These are phyloP conservation scores for Didymella exigua DNA, from an alignment of 2,329 filamentous ascomycete species.

Conservation along the genomic window DNA sequence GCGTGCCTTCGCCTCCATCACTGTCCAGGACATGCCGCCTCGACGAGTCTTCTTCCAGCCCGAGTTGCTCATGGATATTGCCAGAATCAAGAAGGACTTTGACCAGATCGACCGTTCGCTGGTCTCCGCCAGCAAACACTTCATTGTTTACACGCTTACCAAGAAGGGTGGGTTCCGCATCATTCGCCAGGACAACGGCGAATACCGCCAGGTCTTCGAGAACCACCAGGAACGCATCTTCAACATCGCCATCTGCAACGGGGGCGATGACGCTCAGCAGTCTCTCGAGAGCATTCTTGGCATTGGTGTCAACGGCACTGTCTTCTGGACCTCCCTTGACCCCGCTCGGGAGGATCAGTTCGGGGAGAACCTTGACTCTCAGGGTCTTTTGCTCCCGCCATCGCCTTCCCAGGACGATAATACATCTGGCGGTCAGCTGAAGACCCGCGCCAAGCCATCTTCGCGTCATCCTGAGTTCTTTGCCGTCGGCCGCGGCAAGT, in stretches of 20 bases:
- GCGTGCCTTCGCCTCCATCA: constrained; percentile 93
- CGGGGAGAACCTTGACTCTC: constrained; percentile 81
- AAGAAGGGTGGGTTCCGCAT: constrained; percentile 92
- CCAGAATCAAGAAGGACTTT: constrained; percentile 94
- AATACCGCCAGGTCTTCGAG: constrained; percentile 89
- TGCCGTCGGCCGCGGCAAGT: constrained; percentile 92
- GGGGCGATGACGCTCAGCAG: constrained; percentile 56
- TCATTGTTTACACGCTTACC: constrained; percentile 92
- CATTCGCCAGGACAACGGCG: constrained; percentile 91
- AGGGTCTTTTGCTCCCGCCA: constrained; percentile 88
- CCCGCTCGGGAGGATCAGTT: constrained; percentile 57
- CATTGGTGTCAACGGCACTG: constrained; percentile 90
- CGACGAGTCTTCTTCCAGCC: constrained; percentile 70
- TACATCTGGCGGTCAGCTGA: constrained; percentile 86
- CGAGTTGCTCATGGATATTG: constrained; percentile 87
- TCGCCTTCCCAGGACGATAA: constrained; percentile 86
- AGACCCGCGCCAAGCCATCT: constrained; percentile 91
- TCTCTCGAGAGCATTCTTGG: constrained; percentile 77
- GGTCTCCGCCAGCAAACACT: constrained; percentile 84
- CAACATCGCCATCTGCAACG: constrained; percentile 82
- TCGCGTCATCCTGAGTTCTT: constrained; percentile 91
- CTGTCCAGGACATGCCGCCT: constrained; percentile 64
- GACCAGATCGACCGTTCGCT: constrained; percentile 96
- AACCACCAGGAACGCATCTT: constrained; percentile 93
- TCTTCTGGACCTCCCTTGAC: constrained; percentile 86